These are phyloP conservation scores for Candida awuae DNA, from an alignment of 805 yeast species.

Conservation along the genomic window DNA sequence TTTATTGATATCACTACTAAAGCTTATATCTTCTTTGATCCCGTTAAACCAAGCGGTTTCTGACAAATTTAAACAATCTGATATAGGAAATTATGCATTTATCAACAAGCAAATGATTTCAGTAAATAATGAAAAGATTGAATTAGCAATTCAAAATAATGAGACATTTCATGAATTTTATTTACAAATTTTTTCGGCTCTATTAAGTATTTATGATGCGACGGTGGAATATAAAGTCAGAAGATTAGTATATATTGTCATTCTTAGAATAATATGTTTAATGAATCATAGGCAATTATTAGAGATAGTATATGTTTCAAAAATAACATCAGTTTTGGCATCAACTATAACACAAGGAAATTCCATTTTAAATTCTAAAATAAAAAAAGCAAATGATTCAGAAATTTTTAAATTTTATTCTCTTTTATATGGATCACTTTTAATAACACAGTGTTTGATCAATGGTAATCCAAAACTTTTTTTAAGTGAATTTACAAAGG, in stretches of 20 bases:
- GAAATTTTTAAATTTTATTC: constrained; percentile 28
- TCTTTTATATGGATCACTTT: constrained; percentile 44
- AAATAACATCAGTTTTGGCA: constrained; percentile 44
- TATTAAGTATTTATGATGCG: constrained; percentile 61
- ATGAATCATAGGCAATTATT: constrained; percentile 28
- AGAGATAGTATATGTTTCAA: constrained; percentile 27
- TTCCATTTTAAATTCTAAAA: constrained; percentile 15
- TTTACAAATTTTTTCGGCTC: constrained; percentile 39
- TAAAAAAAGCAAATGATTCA: background rate
- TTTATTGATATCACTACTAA: constrained; percentile 45
- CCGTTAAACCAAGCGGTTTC: constrained; percentile 34
- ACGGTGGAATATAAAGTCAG: constrained; percentile 63
- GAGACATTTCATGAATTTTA: constrained; percentile 30
- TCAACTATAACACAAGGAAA: constrained; percentile 54
- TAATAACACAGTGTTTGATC: constrained; percentile 39
- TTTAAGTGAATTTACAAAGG: constrained; percentile 49
- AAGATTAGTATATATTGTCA: constrained; percentile 43
- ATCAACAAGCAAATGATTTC: background rate
- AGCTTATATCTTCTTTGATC: constrained; percentile 47
- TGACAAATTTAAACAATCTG: constrained; percentile 11
- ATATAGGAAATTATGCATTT: constrained; percentile 24
- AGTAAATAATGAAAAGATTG: constrained; percentile 29
- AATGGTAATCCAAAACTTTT: constrained; percentile 37
- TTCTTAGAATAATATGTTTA: constrained; percentile 44
- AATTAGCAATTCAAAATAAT: constrained; percentile 24